phyloP scores from a whole-genome alignment of 75 land plant species.

The Pinus albicaulis region DNA sequence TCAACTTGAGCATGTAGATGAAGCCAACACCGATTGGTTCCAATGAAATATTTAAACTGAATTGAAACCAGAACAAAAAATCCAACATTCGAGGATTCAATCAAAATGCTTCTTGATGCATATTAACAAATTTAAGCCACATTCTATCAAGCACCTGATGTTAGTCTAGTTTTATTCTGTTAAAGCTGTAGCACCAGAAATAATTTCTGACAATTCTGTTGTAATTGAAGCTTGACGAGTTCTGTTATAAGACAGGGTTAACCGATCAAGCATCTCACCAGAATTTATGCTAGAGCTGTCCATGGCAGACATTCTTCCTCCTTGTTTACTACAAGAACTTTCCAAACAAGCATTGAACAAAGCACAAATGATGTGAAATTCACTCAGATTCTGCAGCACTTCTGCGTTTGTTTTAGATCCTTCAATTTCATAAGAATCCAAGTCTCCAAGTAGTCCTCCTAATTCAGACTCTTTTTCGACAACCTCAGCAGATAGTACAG shows the following conservation, averaged over 20 bases:
- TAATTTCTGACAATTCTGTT: conserved; percentile 83
- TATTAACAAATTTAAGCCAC: no score
- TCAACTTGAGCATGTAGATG: no score
- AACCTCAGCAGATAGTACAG: conserved; percentile 48
- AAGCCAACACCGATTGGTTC: no score
- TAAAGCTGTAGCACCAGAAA: conserved; percentile 93
- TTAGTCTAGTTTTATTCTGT: conserved; percentile 27
- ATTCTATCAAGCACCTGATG: no score
- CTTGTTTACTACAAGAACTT: conserved; percentile 93
- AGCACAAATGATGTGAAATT: conserved; percentile 93
- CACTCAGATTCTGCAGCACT: conserved; percentile 80
- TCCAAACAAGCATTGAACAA: no score
- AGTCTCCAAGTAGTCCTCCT: conserved; percentile 69
- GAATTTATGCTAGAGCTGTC: conserved; percentile 97
- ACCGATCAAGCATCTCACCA: conserved; percentile 88
- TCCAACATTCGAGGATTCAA: no score
- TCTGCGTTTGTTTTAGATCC: conserved; percentile 78
- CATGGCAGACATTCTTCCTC: conserved; percentile 99
- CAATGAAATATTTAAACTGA: no score
- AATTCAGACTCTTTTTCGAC: conserved; percentile 74
- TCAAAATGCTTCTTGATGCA: no score
- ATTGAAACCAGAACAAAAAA: no score
- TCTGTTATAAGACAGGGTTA: conserved; percentile 92
- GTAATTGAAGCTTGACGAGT: conserved; percentile 21
- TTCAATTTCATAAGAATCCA: conserved; percentile 92